Conservation (phyloP, 768 basidiomycete genomes). For the Pulveroboletus ravenelii region DNA sequence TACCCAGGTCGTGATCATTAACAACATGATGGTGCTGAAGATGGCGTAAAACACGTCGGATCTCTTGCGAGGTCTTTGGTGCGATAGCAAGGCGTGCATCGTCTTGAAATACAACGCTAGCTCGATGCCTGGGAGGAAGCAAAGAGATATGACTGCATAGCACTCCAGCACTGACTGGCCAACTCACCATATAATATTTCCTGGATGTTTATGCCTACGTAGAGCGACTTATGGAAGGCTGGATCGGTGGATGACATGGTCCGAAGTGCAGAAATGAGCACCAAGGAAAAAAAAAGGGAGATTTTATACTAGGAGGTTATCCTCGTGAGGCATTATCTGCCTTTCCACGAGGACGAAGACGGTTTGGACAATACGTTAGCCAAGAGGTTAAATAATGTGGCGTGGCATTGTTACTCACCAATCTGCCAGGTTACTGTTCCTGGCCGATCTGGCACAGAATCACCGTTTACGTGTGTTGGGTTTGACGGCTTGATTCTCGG, state of each 20-base stretch:
- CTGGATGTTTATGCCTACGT: slow-evolving; percentile 23
- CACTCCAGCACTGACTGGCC: no score
- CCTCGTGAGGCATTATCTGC: no score
- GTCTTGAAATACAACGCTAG: slow-evolving; percentile 24
- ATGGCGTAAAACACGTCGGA: slow-evolving; percentile 18
- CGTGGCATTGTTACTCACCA: no score
- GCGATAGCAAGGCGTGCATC: slow-evolving; percentile 16
- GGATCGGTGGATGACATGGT: slow-evolving; percentile 18
- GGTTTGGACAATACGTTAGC: no score
- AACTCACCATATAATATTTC: slow-evolving; percentile 24
- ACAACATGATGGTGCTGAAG: slow-evolving; percentile 26
- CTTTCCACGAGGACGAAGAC: no score
- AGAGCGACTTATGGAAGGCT: slow-evolving; percentile 20
- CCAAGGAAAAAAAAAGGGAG: no score
- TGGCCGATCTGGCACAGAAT: no score
- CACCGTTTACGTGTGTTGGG: neutral
- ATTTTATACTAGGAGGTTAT: no score
- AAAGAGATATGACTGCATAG: neutral
- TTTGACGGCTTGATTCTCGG: neutral
- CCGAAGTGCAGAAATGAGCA: neutral
- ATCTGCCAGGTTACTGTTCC: no score
- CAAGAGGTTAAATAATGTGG: no score
- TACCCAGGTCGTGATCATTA: slow-evolving; percentile 32
- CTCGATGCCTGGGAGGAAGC: slow-evolving; percentile 16
- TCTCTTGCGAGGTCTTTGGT: neutral